phyloP scores from a whole-genome alignment of 305 asterid species.

The Fraxinus albicans region DNA sequence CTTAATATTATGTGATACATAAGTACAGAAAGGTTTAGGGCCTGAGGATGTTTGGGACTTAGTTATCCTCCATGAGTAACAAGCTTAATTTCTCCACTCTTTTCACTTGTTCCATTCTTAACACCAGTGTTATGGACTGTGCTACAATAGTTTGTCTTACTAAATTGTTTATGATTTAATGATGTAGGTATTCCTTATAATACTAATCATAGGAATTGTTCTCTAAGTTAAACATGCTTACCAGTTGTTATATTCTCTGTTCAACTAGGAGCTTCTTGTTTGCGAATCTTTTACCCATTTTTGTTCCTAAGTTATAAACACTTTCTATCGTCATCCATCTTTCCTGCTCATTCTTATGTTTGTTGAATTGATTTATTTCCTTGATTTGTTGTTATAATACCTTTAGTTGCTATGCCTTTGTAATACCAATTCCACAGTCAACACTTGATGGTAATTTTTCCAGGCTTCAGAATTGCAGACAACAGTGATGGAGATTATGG shows the following conservation, averaged over 20 bases:
- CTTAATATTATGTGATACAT: not conserved
- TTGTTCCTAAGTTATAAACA: slow-evolving; percentile 3
- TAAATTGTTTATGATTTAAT: not conserved
- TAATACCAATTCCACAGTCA: slow-evolving; percentile 8
- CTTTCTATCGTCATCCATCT: not conserved
- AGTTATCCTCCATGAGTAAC: not conserved
- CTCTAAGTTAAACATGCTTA: slow-evolving; percentile 17
- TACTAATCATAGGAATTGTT: not conserved
- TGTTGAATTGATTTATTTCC: slow-evolving; percentile 1
- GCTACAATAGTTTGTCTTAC: not conserved
- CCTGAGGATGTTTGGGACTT: not conserved
- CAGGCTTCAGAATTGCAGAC: slow-evolving; percentile 92
- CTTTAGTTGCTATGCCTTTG: slow-evolving; percentile 10
- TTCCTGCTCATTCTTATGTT: slow-evolving; percentile 14
- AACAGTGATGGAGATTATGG: slow-evolving; percentile 92
- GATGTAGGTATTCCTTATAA: not conserved
- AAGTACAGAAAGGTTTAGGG: not conserved
- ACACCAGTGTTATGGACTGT: not conserved
- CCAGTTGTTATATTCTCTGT: not conserved
- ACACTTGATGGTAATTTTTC: slow-evolving; percentile 19
- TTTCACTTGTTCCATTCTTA: not conserved
- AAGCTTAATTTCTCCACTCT: not conserved
- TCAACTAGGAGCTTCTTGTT: slow-evolving; percentile 3
- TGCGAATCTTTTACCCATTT: slow-evolving; percentile 3
- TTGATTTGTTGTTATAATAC: not conserved